Evolutionary conservation across 2,329 filamentous ascomycete genomes (phyloP).

Genomic region (Monilinia fructigena): DNA sequence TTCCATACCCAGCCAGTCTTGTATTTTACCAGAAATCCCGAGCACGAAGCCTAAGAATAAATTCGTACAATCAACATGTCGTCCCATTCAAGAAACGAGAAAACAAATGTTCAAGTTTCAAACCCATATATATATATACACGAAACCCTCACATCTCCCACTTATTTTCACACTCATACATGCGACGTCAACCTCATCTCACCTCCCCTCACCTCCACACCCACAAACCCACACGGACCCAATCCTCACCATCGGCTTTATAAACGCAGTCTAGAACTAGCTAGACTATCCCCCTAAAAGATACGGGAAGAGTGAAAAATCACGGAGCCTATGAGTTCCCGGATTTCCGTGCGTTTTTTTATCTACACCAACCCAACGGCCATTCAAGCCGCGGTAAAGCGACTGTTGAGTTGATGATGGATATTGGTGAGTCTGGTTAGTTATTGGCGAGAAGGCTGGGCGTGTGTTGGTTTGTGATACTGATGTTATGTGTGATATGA

Average conservation of each 20-base stretch:
- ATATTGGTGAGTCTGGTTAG: background rate
- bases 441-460: background rate
- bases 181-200: background rate
- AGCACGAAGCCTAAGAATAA: too few species aligned
- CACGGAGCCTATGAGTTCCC: too few species aligned
- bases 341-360: too few species aligned
- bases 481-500: background rate
- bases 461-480: background rate
- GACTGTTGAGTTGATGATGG: background rate
- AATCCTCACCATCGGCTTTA: too few species aligned
- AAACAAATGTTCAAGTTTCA: too few species aligned
- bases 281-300: background rate
- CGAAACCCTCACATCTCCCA: background rate
- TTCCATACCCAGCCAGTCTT: background rate
- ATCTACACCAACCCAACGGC: background rate
- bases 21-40: too few species aligned
- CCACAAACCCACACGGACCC: too few species aligned
- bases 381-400: background rate
- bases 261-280: background rate
- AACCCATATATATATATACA: too few species aligned
- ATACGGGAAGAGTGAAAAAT: background rate
- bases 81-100: background rate
- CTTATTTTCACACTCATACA: background rate
- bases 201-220: background rate
- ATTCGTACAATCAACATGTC: too few species aligned